Evolutionary conservation across 2,329 filamentous ascomycete genomes (phyloP).

Genomic region (Fusarium globosum): DNA sequence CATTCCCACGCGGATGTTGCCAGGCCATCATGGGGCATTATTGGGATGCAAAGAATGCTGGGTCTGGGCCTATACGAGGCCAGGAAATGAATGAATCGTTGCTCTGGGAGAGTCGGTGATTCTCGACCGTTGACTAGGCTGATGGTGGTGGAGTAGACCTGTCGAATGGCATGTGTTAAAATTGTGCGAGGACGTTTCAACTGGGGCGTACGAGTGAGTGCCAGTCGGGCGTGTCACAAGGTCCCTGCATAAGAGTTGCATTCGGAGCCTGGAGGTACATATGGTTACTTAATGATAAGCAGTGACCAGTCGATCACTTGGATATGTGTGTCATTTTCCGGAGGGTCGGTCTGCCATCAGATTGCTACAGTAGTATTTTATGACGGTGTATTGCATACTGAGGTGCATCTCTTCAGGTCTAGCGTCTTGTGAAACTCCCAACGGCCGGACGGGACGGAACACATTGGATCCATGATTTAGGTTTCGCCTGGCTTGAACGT

Average conservation of each 20-base stretch:
- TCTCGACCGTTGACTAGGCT: slow-evolving; percentile 3
- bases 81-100: slow-evolving; percentile 2
- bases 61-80: neutral
- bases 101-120: slow-evolving; percentile 2
- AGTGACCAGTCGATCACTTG: neutral
- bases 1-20: slow-evolving; percentile 25
- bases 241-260: slow-evolving; percentile 13
- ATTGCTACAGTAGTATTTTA: neutral
- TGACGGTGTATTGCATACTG: slow-evolving; percentile 3
- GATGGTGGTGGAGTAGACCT: neutral
- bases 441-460: neutral
- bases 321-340: neutral
- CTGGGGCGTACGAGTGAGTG: slow-evolving; percentile 1
- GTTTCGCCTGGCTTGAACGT: slow-evolving; percentile 11
- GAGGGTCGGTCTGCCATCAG: neutral
- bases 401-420: neutral
- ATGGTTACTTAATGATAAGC: neutral
- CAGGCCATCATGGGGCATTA: slow-evolving; percentile 1
- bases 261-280: neutral
- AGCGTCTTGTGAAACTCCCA: slow-evolving; percentile 6
- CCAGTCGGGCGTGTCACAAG: slow-evolving; percentile 24
- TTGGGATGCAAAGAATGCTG: slow-evolving; percentile 4
- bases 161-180: slow-evolving; percentile 28
- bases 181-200: slow-evolving; percentile 27
- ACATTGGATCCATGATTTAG: neutral